These are phyloP conservation scores for Aspergillus hancockii DNA, from an alignment of 495 filamentous ascomycete species.

Conservation along the genomic window DNA sequence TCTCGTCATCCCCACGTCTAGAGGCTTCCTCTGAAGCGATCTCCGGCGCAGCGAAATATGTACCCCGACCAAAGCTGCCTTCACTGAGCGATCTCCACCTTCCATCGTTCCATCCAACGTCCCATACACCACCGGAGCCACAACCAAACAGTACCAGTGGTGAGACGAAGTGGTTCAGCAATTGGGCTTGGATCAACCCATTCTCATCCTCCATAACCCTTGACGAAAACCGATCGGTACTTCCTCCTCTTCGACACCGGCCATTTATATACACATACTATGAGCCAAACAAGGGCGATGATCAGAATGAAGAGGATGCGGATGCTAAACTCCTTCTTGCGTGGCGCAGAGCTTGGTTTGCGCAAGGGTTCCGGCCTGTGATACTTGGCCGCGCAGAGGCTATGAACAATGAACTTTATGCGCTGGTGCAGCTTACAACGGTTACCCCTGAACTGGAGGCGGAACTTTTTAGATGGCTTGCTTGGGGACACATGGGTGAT, in stretches of 20 bases:
- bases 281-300: constrained; percentile 64
- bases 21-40: constrained; percentile 27
- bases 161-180: constrained; percentile 79
- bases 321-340: constrained; percentile 78
- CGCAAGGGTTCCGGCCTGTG: constrained; percentile 84
- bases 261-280: constrained; percentile 93
- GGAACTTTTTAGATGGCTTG: constrained; percentile 83
- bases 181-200: constrained; percentile 86
- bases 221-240: constrained; percentile 82
- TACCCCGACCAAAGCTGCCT: constrained; percentile 45
- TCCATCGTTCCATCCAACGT: constrained; percentile 60
- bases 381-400: constrained; percentile 81
- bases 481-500: constrained; percentile 91
- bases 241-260: constrained; percentile 73
- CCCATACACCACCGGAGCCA: constrained; percentile 78
- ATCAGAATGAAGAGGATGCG: constrained; percentile 60
- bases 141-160: constrained; percentile 77
- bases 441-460: constrained; percentile 58
- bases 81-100: constrained; percentile 38
- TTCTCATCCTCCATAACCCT: constrained; percentile 85
- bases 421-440: constrained; percentile 56
- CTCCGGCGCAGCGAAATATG: constrained; percentile 33
- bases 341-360: constrained; percentile 94
- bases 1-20: constrained; percentile 41
- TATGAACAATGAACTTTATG: constrained; percentile 79